phyloP scores from a whole-genome alignment of 371 early-diverging fungal genomes.

The Mucor saturninus region DNA sequence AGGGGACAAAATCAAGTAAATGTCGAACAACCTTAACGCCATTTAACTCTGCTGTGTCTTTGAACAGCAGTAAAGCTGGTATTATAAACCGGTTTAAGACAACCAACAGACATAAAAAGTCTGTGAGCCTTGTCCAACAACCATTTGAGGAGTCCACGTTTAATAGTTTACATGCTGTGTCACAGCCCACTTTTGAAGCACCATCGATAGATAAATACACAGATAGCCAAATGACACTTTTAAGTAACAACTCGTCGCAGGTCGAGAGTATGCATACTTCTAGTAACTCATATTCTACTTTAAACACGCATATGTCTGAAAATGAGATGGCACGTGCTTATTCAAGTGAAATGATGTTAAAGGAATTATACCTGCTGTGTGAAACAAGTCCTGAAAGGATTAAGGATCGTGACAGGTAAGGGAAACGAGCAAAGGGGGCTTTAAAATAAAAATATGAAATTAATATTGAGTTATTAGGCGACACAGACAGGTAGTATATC shows the following conservation, averaged over 20 bases:
- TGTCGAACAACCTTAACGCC: not conserved
- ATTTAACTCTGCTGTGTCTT: not conserved
- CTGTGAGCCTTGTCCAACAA: not conserved
- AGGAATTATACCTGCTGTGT: constrained; percentile 16
- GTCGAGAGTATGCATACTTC: constrained; percentile 3
- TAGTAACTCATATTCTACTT: constrained; percentile 5
- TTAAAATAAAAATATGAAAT: not conserved
- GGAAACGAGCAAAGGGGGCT: no score
- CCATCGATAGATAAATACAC: constrained; percentile 13
- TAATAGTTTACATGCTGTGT: not conserved
- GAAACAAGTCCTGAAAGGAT: constrained; percentile 27
- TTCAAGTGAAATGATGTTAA: constrained; percentile 16
- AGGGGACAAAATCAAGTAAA: not conserved
- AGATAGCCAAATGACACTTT: constrained; percentile 21
- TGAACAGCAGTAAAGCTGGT: not conserved
- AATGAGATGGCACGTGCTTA: not conserved
- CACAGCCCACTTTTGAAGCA: not conserved
- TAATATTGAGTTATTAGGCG: constrained; percentile 18
- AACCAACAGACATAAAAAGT: not conserved
- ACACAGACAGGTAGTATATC: constrained; percentile 34
- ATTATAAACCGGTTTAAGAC: not conserved
- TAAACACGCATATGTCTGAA: constrained; percentile 2
- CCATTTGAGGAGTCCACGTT: not conserved
- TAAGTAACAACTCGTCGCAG: constrained; percentile 7
- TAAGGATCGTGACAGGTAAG: constrained; percentile 22